Percentiles rank a stretch among this genome's conserved stretches.
Evolutionary conservation across 495 filamentous ascomycete genomes (phyloP).

Genomic region (Penicillium fimorum): DNA sequence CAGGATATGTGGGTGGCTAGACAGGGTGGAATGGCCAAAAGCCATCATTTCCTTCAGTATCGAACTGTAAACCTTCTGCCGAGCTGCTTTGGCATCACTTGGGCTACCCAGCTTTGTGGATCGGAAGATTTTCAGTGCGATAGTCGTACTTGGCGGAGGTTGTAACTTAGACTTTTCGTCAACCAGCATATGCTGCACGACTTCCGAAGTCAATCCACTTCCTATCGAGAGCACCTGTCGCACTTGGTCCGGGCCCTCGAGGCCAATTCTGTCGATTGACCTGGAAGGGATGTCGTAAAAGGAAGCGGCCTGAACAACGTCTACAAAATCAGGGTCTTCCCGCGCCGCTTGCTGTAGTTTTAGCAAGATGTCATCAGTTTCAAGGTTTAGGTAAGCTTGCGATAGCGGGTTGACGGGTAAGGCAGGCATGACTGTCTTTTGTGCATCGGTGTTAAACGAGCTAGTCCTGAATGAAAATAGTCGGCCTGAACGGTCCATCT

Average conservation of each 20-base stretch:
- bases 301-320: neutral
- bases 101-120: neutral
- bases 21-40: neutral
- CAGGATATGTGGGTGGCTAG: neutral
- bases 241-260: neutral
- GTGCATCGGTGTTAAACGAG: neutral
- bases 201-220: neutral
- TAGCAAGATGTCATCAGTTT: neutral
- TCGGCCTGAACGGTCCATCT: neutral
- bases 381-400: neutral
- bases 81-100: neutral
- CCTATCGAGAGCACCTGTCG: neutral
- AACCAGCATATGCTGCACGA: neutral
- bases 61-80: neutral
- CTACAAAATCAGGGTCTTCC: neutral
- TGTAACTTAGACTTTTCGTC: neutral
- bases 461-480: neutral
- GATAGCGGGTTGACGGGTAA: neutral
- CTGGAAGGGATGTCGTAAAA: neutral
- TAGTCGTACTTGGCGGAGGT: neutral
- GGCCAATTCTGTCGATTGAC: neutral
- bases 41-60: neutral
- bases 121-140: neutral
- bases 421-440: neutral
- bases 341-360: neutral